Percentiles rank a stretch among this genome's conserved stretches.
Evolutionary conservation across 441 rosid genomes (phyloP).

Genomic region (Viola pubescens): DNA sequence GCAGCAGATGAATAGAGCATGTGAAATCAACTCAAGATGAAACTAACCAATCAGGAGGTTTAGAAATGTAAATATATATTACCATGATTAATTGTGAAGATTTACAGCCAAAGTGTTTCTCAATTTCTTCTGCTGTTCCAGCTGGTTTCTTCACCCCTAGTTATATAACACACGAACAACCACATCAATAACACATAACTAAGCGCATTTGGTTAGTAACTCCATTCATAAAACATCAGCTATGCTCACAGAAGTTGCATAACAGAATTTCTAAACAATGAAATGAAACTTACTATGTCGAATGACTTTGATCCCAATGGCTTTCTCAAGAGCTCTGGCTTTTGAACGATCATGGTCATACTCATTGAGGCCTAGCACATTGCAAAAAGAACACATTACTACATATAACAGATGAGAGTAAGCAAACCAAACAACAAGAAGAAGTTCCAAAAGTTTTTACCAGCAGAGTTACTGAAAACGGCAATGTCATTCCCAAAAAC

Average conservation of each 20-base stretch:
- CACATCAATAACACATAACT: conserved; percentile 13
- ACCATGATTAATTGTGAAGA: conserved; percentile 87
- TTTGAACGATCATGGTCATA: conserved; percentile 81
- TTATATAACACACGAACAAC: not conserved
- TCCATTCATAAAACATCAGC: too few relatives aligned
- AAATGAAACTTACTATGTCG: conserved; percentile 60
- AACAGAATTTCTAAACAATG: not conserved
- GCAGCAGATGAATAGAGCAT: conserved; percentile 13
- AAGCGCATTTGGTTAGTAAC: not conserved
- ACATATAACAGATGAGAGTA: conserved; percentile 5
- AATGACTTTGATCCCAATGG: conserved; percentile 80
- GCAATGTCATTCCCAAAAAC: conserved; percentile 80
- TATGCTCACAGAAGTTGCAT: not conserved
- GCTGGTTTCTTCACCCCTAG: conserved; percentile 91
- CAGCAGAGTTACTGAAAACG: conserved; percentile 89
- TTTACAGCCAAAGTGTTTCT: conserved; percentile 81
- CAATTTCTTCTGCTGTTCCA: conserved; percentile 92
- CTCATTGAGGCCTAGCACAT: conserved; percentile 61
- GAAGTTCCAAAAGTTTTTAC: conserved; percentile 27
- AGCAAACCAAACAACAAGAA: conserved; percentile 6
- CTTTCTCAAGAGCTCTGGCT: conserved; percentile 77
- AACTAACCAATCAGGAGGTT: conserved; percentile 10
- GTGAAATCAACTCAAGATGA: conserved; percentile 7
- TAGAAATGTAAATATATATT: conserved; percentile 16
- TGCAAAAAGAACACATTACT: conserved; percentile 11